Base-by-base conservation (phyloP, 2,329 filamentous ascomycete genomes). In the Hypoxylon sp. region DNA sequence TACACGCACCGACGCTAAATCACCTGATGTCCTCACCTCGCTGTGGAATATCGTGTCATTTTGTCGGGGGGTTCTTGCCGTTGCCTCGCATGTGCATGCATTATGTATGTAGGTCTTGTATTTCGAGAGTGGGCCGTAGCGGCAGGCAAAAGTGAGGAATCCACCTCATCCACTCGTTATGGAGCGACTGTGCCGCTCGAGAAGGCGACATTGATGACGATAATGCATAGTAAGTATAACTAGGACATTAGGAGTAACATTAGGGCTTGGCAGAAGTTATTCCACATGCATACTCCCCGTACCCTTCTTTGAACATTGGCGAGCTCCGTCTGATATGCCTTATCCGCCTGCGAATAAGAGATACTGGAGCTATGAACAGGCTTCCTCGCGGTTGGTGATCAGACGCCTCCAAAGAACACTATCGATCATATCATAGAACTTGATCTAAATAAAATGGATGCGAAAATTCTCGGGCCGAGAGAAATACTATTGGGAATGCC, bases 71-170 rank as follows among this genome's bases (percentile, higher is more conserved):
- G 34, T n/a, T 14, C 38, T 43, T 43, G 38, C 38, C 9, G 38
- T n/a, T 43, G 38, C 38, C 17, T 43, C 38, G 38, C 38, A 43
- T 43, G 5, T 43, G 38, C 38, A 43, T 43, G n/a, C 38, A 43
- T 43, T 13, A 43, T 43, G 38, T 43, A 43, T 21, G 17, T 43
- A 43, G 38, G 38, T 43, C 17, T 43, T 36, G 34, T 36, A 14
- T 36, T 36, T 36, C 5, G 34, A n/a, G 34, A n/a, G 36, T 41
- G 6, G 6, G 6, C 36, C 36, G 36, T 17, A 6, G 14, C 17
- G n/a, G 38, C 17, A 17, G 38, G 36, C 36, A 41, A n/a, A n/a
- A 17, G 36, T 9, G 7, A 43, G 17, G 4, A 10, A 43, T 43
- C 17, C 38, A 43, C 38, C 9, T 17, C 38, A 43, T 9, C 17